Evolutionary conservation across 768 basidiomycete genomes (phyloP), one percentile per base, ranked within the genome.

Genomic region (Flagelloscypha sp.): DNA sequence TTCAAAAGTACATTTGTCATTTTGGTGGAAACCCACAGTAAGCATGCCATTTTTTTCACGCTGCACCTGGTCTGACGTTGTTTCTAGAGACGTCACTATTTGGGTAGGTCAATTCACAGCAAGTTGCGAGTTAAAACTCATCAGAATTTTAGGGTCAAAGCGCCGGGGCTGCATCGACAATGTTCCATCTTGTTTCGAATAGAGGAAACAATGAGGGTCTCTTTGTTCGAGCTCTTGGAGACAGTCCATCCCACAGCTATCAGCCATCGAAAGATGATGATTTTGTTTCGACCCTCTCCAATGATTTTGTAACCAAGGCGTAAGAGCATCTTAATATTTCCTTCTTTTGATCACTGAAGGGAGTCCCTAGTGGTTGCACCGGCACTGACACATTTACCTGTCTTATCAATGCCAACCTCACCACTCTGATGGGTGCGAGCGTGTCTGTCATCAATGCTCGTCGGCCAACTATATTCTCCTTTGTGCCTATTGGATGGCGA

Each of bases 171-270:
- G 64, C 57, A 6, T 62, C 64, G 4, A 59, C 57, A 1, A 61
- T 65, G 56, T 65, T 58, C 36, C 63, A 66, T 30, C 52, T 68
- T 18, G 50, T 65, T 10, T 62, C 50, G 8, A 57, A 68, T 30
- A 56, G 59, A 2, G 66, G 66, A 6, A 38, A 63, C 34, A 44
- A 56, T 17, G 45, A 58, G 37, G 55, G 57, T n/a, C 53, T 68
- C 18, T 68, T 68, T 47, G 55, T 48, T 8, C 59, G 58, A 11
- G 61, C 61, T 6, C 66, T 68, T 57, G 66, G 61, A 5, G 65
- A 66, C 41, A 66, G 65, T 35, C 63, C 66, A 3, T 61, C 66
- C 3, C 45, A 63, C n/a, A 58, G 49, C 42, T 62, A 52, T 37
- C 45, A 55, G 30, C 62, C 65, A 1, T 29, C 45, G 4, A 62